phyloP scores from a whole-genome alignment of 208 protist genomes.

The Trypanosoma theileri region DNA sequence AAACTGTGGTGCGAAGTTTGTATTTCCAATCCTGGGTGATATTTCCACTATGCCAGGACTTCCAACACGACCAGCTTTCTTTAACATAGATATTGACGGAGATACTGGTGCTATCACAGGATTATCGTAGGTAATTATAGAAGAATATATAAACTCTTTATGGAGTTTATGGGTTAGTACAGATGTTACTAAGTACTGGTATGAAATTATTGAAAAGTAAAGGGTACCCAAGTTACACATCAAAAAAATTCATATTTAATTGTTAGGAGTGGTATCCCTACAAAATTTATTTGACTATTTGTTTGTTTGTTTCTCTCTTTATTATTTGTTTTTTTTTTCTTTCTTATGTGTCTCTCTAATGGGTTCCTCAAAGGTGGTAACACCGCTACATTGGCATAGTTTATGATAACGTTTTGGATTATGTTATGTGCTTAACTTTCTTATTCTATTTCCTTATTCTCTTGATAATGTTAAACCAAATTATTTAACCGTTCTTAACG shows the following conservation, averaged over 20 bases:
- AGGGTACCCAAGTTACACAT: background rate
- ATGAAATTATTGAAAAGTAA: background rate
- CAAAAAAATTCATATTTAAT: background rate
- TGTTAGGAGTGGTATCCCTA: background rate
- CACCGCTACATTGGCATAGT: background rate
- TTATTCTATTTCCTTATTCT: background rate
- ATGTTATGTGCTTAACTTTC: background rate
- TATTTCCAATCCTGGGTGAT: slow-evolving; percentile 94
- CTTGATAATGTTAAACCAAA: background rate
- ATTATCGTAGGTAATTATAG: slow-evolving; percentile 84
- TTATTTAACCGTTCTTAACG: no score
- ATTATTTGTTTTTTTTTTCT: background rate
- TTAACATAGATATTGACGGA: slow-evolving; percentile 96
- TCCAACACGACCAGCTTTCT: slow-evolving; percentile 95
- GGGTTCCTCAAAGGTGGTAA: background rate
- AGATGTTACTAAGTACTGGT: background rate
- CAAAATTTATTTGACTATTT: background rate
- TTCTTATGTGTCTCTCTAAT: background rate
- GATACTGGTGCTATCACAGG: slow-evolving; percentile 89
- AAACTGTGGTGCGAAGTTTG: slow-evolving; percentile 94
- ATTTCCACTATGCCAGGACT: slow-evolving; percentile 95
- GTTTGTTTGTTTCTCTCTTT: background rate
- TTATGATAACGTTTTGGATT: background rate
- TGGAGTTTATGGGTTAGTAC: background rate
- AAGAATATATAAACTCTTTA: background rate